Percentiles rank a stretch among this genome's conserved stretches.
phyloP scores from a whole-genome alignment of 108 stramenopile species.

The Conticribra weissflogii region DNA sequence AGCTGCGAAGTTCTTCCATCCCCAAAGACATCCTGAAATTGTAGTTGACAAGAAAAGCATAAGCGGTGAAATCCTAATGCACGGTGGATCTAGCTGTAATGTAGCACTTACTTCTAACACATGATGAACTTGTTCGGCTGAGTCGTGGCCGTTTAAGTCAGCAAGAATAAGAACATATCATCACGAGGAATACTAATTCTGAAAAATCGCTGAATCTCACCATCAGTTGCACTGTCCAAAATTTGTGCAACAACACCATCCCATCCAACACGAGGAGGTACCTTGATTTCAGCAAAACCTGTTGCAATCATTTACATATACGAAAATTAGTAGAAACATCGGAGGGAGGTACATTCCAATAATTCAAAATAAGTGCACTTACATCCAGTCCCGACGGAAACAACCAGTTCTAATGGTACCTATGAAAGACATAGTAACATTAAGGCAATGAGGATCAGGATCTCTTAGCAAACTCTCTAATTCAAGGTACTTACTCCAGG shows the following conservation, averaged over 20 bases:
- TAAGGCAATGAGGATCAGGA: neutral
- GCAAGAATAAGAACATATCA: neutral
- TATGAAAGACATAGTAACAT: neutral
- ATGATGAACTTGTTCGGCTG: constrained; percentile 58
- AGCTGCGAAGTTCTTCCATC: constrained; percentile 53
- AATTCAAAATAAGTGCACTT: neutral
- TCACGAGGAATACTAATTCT: too few relatives aligned
- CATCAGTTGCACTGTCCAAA: constrained; percentile 79
- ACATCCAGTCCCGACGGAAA: constrained; percentile 78
- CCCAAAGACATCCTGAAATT: constrained; percentile 72
- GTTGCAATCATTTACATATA: neutral
- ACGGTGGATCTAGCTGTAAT: too few relatives aligned
- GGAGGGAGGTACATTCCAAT: neutral
- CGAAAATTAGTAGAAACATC: neutral
- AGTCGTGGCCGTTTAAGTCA: too few relatives aligned
- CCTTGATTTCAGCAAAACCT: constrained; percentile 71
- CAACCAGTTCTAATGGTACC: constrained; percentile 83
- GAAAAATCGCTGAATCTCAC: constrained; percentile 9
- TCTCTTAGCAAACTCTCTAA: too few relatives aligned
- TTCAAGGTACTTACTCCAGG: constrained; percentile 37
- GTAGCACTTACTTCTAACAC: constrained; percentile 42
- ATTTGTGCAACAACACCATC: constrained; percentile 90
- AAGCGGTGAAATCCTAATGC: neutral
- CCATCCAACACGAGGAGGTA: constrained; percentile 82
- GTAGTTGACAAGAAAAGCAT: neutral